Conservation (phyloP, 2,329 filamentous ascomycete species). For the Daldinia sp. region DNA sequence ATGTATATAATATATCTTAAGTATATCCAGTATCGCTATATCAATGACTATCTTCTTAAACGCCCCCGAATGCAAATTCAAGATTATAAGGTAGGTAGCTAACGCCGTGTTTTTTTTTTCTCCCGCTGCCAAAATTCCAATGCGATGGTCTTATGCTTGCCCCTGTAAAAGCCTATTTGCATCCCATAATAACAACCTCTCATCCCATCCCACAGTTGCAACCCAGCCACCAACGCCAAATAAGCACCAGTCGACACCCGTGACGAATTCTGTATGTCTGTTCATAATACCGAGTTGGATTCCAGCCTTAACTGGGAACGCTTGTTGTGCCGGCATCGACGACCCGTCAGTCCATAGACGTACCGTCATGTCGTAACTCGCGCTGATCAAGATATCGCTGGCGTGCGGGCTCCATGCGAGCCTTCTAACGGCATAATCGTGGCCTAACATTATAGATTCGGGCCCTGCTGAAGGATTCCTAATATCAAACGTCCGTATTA, state of each 20-base stretch:
- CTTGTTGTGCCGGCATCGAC: slow-evolving; percentile 53
- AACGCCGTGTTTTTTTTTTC: background rate
- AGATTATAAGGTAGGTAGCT: slow-evolving; percentile 3
- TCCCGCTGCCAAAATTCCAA: background rate
- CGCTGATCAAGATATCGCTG: slow-evolving; percentile 86
- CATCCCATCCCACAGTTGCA: slow-evolving; percentile 94
- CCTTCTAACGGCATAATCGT: slow-evolving; percentile 89
- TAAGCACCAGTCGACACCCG: slow-evolving; percentile 96
- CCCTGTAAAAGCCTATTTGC: slow-evolving; percentile 61
- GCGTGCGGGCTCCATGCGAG: slow-evolving; percentile 94
- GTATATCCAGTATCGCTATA: background rate
- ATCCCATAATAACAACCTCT: slow-evolving; percentile 92
- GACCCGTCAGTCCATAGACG: slow-evolving; percentile 88
- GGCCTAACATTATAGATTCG: slow-evolving; percentile 79
- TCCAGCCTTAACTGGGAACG: slow-evolving; percentile 63
- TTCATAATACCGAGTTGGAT: slow-evolving; percentile 89
- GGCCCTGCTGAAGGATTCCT: slow-evolving; percentile 80
- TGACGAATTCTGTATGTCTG: slow-evolving; percentile 93
- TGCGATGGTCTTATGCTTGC: slow-evolving; percentile 19
- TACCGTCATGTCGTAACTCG: slow-evolving; percentile 98
- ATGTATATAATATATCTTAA: background rate
- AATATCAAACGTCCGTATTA: slow-evolving; percentile 91
- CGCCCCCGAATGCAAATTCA: slow-evolving; percentile 36
- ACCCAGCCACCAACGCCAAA: slow-evolving; percentile 97
- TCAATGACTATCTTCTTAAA: slow-evolving; percentile 19